Conservation (phyloP, 371 early-diverging fungal genomes). For the Rhizopus stolonifer region DNA sequence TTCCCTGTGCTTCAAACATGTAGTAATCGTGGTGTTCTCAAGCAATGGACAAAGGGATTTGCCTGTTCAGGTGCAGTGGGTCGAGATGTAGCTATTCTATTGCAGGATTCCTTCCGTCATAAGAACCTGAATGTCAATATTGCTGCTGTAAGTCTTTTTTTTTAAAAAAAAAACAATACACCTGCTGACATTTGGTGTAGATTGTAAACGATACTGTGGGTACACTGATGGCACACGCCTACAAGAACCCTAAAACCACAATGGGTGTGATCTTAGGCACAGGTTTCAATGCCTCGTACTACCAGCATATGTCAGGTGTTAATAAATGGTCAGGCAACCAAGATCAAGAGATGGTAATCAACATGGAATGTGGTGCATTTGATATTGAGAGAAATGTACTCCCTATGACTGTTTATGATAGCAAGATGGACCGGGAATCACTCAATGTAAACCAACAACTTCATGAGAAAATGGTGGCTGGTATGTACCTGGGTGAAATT, state of each 20-base stretch:
- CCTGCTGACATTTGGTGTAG: constrained; percentile 4
- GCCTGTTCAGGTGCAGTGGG: constrained; percentile 73
- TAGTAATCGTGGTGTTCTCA: constrained; percentile 77
- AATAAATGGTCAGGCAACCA: constrained; percentile 58
- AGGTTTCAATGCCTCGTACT: constrained; percentile 92
- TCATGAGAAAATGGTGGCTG: constrained; percentile 82
- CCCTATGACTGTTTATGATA: constrained; percentile 71
- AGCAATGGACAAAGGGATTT: constrained; percentile 95
- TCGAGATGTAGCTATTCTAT: constrained; percentile 73
- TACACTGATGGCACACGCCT: constrained; percentile 87
- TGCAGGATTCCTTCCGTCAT: constrained; percentile 82
- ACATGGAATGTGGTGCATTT: constrained; percentile 73
- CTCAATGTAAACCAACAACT: constrained; percentile 62
- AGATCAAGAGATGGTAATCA: constrained; percentile 56
- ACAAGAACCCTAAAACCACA: constrained; percentile 74
- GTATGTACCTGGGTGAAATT: constrained; percentile 84
- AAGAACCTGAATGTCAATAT: constrained; percentile 75
- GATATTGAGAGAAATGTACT: constrained; percentile 63
- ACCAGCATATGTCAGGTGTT: constrained; percentile 70
- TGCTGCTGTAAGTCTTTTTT: constrained; percentile 57
- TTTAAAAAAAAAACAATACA: neutral
- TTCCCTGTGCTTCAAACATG: constrained; percentile 87
- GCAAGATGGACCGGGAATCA: constrained; percentile 59
- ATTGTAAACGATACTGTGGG: constrained; percentile 97
- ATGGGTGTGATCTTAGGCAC: constrained; percentile 96